These are phyloP conservation scores for Manihot esculenta DNA, from an alignment of 441 rosid genomes.

Conservation along the genomic window DNA sequence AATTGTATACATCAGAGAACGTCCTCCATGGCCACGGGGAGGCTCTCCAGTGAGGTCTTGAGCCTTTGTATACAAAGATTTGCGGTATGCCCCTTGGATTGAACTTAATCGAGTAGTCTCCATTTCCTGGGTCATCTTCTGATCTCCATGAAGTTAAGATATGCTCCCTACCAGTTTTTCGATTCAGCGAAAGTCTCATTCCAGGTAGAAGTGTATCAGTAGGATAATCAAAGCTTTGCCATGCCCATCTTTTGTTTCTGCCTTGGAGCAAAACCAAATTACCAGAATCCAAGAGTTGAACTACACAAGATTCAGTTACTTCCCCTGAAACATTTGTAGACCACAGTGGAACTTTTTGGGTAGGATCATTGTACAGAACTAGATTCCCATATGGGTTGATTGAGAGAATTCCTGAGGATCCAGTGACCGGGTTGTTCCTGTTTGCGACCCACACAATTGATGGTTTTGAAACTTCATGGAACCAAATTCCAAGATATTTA, in stretches of 20 bases:
- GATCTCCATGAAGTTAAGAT: constrained; percentile 19
- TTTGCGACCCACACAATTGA: constrained; percentile 27
- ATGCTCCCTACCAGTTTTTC: constrained; percentile 8
- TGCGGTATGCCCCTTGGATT: constrained; percentile 15
- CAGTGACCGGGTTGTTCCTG: constrained; percentile 19
- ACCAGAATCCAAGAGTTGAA: constrained; percentile 23
- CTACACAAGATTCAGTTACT: neutral
- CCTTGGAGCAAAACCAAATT: constrained; percentile 15
- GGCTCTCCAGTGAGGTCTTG: constrained; percentile 1
- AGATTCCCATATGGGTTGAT: constrained; percentile 6
- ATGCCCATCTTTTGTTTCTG: neutral
- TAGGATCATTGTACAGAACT: constrained; percentile 1
- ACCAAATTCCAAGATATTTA: constrained; percentile 33
- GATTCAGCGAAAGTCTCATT: constrained; percentile 19
- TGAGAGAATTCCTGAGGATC: constrained; percentile 6
- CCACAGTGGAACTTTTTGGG: constrained; percentile 7
- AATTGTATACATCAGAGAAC: neutral
- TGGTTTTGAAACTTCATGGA: constrained; percentile 1
- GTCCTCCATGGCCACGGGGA: constrained; percentile 11
- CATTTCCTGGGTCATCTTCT: constrained; percentile 22
- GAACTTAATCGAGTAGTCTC: constrained; percentile 7
- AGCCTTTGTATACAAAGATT: constrained; percentile 2
- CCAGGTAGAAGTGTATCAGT: constrained; percentile 17
- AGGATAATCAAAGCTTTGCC: constrained; percentile 34
- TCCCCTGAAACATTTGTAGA: constrained; percentile 6